A percentile compares a stretch with the other conserved stretches of the same genome.
phyloP scores from a whole-genome alignment of 2,329 filamentous ascomycete species.

The Penicillium expansum region DNA sequence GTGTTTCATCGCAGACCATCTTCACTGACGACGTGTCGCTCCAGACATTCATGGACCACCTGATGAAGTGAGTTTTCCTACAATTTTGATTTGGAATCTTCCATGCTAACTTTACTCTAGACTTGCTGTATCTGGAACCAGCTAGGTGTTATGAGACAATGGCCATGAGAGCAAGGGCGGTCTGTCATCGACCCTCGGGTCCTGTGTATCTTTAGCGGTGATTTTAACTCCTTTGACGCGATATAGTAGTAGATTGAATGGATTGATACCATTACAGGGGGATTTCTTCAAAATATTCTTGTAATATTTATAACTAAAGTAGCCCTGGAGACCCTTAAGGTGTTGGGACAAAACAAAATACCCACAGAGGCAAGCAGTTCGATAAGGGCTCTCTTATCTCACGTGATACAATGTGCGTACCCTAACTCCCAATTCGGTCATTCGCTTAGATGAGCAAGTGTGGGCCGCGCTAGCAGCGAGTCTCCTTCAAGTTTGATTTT shows the following conservation, averaged over 20 bases:
- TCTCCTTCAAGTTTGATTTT: constrained; percentile 17
- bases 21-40: constrained; percentile 98
- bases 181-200: constrained; percentile 32
- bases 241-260: constrained; percentile 36
- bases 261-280: constrained; percentile 23
- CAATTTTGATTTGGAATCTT: not conserved
- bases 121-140: constrained; percentile 52
- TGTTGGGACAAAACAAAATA: constrained; percentile 3
- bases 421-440: constrained; percentile 10
- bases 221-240: constrained; percentile 30
- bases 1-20: constrained; percentile 90
- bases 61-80: constrained; percentile 80
- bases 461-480: constrained; percentile 24
- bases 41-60: constrained; percentile 98
- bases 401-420: constrained; percentile 10
- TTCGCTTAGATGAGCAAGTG: constrained; percentile 34
- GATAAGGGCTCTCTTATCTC: not conserved
- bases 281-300: not conserved
- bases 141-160: constrained; percentile 39
- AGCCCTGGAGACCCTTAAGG: not conserved
- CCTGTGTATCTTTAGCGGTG: constrained; percentile 45
- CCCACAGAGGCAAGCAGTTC: constrained; percentile 7
- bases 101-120: constrained; percentile 36
- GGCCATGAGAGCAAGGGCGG: constrained; percentile 35
- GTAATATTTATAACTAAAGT: not conserved